Base-by-base conservation (phyloP, 495 filamentous ascomycete species). In the Xylaria telfairii region DNA sequence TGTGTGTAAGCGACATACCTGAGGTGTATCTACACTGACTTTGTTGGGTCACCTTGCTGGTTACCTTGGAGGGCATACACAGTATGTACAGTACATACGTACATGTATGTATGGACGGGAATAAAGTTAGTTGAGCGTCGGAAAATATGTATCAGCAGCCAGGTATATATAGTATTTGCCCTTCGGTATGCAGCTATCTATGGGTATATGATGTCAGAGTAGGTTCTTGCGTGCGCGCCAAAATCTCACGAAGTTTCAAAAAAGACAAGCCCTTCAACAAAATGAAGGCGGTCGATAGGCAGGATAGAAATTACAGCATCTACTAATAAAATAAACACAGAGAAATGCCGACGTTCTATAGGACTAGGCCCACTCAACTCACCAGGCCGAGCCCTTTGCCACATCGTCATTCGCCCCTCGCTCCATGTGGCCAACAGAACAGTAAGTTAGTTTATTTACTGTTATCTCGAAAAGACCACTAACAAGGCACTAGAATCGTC, bases 371-470 rank as follows among this genome's bases (percentile, higher is more conserved):
- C 66, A 41, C 41, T 32, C 32, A 21, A 54, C 66, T 68, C 62
- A 24, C 26, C 13, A 47, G 17, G 26, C 9, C 62, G n/a, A 28
- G n/a, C 19, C 44, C 56, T 41, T 60, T 61, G 67, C 67, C 67
- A 69, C 67, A 61, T 61, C 67, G 67, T 69, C 42, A 69, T 69
- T 61, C 56, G 56, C 54, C 67, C 54, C 67, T 39, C 41, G 26
- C 19, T 9, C 47, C 42, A 61, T 61, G 56, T 60, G 42, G 53
- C 39, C 49, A 57, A 60, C 53, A 28, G 47, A 57, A 60, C 53
- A 28, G 47, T 28, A 59, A 21, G 56, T 56, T 44, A 1, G 17
- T 47, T 47, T 24, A 47, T 65, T 17, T 32, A n/a, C n/a, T n/a
- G n/a, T n/a, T n/a, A n/a, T n/a, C n/a, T n/a, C n/a, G 39, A 46